Evolutionary conservation across 1,139 yeast genomes (phyloP), one percentile per base, ranked within the genome.

Genomic region (Sugiyamaella paludigena): DNA sequence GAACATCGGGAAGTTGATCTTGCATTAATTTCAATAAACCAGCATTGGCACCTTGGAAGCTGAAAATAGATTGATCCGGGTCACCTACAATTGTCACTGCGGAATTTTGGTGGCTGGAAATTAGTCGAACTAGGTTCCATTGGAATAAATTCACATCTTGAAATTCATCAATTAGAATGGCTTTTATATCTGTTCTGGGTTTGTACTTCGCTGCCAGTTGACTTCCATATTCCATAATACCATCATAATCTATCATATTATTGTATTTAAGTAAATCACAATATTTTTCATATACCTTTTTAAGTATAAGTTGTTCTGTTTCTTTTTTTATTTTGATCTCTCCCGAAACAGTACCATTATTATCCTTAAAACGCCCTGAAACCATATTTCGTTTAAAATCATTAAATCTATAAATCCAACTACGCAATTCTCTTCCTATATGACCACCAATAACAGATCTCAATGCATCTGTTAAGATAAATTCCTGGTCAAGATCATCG

Each of bases 1-100:
- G 55, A 1, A 66, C 60, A 9, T 64, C 50, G 0, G 69, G 68
- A 53, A 80, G 83, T 48, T 74, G 68, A 0, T 66, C 60, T 33
- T 66, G 65, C 92, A 91, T 84, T 11, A 72, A 72, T 30, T 69
- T 69, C 59, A 91, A 88, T 58, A 87, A 87, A 10, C 72, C 69
- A 0, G 83, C 73, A 40, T 81, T 81, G 0, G 97, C 97, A 56
- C 86, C 84, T 51, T 97, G 75, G 58, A 91, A 91, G 1, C 84
- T 87, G 63, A 89, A 92, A 24, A 92, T 92, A 59, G 95, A 83
- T 66, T 92, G 98, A 65, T 91, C 96, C 0, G 96, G 96, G 61
- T 92, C 98, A 1, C 98, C 98, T 0, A 91, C 97, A 1, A 87
- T 81, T 0, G 96, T 87, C 6, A 91, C 74, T 33, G 51, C 83